Conservation (phyloP, 257 asterid species). For the Gynochthodes officinalis region DNA sequence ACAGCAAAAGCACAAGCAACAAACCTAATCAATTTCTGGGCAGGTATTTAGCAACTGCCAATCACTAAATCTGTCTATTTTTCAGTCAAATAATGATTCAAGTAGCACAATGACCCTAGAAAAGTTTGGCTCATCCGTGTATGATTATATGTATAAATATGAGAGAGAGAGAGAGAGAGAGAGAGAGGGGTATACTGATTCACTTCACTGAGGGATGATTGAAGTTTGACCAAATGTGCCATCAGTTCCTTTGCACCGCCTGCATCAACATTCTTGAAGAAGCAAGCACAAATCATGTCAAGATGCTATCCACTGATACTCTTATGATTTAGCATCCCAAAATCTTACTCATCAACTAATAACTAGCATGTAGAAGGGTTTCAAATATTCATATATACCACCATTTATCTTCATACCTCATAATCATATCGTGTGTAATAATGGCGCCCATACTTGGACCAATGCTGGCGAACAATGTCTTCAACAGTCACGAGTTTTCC, state of each 20-base stretch:
- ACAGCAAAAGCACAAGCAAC: too few relatives aligned
- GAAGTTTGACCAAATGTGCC: constrained; percentile 89
- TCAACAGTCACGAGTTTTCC: constrained; percentile 78
- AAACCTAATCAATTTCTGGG: too few relatives aligned
- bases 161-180: constrained; percentile 14
- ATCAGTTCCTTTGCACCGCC: constrained; percentile 86
- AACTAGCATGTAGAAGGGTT: not conserved
- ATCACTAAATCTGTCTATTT: not conserved
- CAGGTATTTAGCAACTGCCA: not conserved
- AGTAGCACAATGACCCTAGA: not conserved
- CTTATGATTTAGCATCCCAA: not conserved
- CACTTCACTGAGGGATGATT: constrained; percentile 73
- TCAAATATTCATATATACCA: constrained; percentile 5
- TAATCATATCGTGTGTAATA: constrained; percentile 95
- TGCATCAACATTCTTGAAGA: constrained; percentile 79
- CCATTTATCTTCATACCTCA: constrained; percentile 46
- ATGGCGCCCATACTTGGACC: constrained; percentile 95
- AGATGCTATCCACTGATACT: not conserved
- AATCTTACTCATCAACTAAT: not conserved
- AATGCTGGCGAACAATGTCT: constrained; percentile 94
- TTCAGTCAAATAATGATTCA: not conserved
- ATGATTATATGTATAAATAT: not conserved
- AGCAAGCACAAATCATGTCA: constrained; percentile 1
- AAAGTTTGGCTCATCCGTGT: not conserved
- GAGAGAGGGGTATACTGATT: constrained; percentile 47